Conservation (phyloP, 345 rosid species). For the Populus nigra region DNA sequence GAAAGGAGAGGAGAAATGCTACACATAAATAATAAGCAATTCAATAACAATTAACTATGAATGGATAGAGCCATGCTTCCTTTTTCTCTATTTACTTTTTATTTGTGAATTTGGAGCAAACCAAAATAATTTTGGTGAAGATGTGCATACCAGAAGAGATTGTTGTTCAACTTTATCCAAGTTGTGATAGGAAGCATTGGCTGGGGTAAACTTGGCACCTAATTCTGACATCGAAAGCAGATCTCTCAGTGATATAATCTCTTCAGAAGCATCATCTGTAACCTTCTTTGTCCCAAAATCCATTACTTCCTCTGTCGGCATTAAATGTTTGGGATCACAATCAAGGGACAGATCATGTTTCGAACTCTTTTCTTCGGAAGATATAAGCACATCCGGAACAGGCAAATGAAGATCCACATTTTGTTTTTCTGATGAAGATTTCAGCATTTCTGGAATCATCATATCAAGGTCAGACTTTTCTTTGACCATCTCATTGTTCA, state of each 20-base stretch:
- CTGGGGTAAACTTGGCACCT: slow-evolving; percentile 17
- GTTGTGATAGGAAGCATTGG: slow-evolving; percentile 14
- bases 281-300: slow-evolving; percentile 15
- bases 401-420: neutral
- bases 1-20: neutral
- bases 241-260: slow-evolving; percentile 42
- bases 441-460: slow-evolving; percentile 16
- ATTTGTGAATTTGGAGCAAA: neutral
- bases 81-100: neutral
- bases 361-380: slow-evolving; percentile 2
- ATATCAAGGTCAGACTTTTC: slow-evolving; percentile 13
- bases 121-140: neutral
- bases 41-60: neutral
- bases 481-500: slow-evolving; percentile 3
- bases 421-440: slow-evolving; percentile 25
- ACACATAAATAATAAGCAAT: neutral
- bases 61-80: neutral
- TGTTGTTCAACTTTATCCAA: slow-evolving; percentile 25
- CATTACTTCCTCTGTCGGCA: slow-evolving; percentile 11
- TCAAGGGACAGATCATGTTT: neutral
- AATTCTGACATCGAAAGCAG: slow-evolving; percentile 36
- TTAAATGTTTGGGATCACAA: slow-evolving; percentile 10
- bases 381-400: neutral
- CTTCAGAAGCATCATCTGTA: slow-evolving; percentile 19
- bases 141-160: slow-evolving; percentile 37